Base-by-base conservation (phyloP, 2,329 filamentous ascomycete species). In the Diaporthe sp. region DNA sequence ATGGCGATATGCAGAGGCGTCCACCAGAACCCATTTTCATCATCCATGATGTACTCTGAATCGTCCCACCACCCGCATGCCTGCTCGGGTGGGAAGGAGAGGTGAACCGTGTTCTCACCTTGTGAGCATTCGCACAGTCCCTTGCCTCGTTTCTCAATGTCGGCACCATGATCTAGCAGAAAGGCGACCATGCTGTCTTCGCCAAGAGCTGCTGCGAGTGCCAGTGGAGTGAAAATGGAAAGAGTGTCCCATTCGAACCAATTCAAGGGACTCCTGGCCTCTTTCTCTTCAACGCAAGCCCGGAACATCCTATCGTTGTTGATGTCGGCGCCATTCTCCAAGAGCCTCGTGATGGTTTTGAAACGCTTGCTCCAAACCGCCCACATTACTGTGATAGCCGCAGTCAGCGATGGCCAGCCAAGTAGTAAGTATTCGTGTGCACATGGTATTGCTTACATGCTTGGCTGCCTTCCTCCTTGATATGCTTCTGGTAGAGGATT, bases 281-380 rank as follows among this genome's bases (percentile, higher is more conserved):
- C 15, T 2, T 17, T 2, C n/a, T 62, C 10, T 8, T 65, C 10
- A 3, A 67, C 28, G 19, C 34, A 4, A 25, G 12, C 4, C 3
- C 44, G 28, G 13, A 5, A 37, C 31, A 67, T 51, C 19, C 7
- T 5, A 3, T 51, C 44, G 12, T 25, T 12, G 10, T 68, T 37
- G 62, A 68, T 68, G 22, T 68, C 46, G 31, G 46, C 62, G 8
- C 62, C 62, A 28, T 68, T 68, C 22, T 68, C 46, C 44, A 68
- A 8, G 22, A 68, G 9, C 5, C 46, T 10, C 7, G 3, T 53
- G 7, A 68, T 53, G 22, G 62, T 68, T 1, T 7, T 19, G 31
- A 53, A 68, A 1, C 46, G 31, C 4, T 39, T 1, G 31, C 1
- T 0, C 4, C 3, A 1, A 17, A 53, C 62, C 1, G 46, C 62